phyloP scores from a whole-genome alignment of 257 asterid species.

The Przewalskia tangutica region DNA sequence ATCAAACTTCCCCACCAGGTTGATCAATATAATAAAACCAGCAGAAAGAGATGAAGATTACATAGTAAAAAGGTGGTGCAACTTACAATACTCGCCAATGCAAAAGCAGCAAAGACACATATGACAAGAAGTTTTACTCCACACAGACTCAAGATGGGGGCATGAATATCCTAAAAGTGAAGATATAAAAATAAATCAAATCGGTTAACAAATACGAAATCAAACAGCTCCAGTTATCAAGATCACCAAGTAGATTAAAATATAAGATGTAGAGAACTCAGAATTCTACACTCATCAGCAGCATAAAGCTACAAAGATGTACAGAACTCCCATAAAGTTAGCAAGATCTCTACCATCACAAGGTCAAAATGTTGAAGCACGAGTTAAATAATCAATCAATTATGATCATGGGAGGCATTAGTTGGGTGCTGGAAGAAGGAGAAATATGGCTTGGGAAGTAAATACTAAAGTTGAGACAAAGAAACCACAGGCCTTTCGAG shows the following conservation, averaged over 20 bases:
- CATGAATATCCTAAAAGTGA: constrained; percentile 68
- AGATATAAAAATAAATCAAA: constrained; percentile 12
- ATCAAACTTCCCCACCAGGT: neutral
- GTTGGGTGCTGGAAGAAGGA: neutral
- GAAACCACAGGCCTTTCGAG: neutral
- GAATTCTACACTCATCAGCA: neutral
- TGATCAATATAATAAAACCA: neutral
- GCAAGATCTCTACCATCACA: neutral
- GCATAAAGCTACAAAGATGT: neutral
- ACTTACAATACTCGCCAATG: constrained; percentile 94
- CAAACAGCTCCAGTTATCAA: neutral
- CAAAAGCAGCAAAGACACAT: constrained; percentile 64
- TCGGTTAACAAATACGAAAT: neutral
- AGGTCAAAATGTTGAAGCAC: neutral
- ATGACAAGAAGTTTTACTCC: constrained; percentile 77
- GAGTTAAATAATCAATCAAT: neutral
- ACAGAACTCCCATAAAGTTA: neutral
- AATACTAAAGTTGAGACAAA: neutral
- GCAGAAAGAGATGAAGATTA: constrained; percentile 1
- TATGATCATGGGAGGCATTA: neutral
- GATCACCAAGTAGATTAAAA: neutral
- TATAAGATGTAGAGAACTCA: neutral
- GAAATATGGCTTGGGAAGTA: neutral
- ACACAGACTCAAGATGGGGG: constrained; percentile 75
- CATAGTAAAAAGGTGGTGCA: constrained; percentile 4